Conservation (phyloP, 1,139 yeast species). For the Geotrichum citri-aurantii region DNA sequence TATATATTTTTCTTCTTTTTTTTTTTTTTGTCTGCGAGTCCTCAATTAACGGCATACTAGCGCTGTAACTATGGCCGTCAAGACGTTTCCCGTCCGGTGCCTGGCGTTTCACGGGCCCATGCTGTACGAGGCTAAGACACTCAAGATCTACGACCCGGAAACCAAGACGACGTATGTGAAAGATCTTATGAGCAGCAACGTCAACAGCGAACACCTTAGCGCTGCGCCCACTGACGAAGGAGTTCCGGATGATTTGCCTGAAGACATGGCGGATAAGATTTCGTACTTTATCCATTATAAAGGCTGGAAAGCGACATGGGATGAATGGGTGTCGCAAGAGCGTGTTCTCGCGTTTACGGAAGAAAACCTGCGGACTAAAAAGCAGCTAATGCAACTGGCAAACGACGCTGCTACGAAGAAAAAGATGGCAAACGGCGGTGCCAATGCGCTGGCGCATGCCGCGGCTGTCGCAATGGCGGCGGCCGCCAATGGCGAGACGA, state of each 20-base stretch:
- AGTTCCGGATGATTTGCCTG: constrained; percentile 43
- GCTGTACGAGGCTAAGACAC: constrained; percentile 79
- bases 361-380: constrained; percentile 58
- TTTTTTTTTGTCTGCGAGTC: not conserved
- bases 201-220: constrained; percentile 17
- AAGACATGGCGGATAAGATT: constrained; percentile 32
- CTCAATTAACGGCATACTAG: not conserved
- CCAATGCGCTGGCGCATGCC: not conserved
- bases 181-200: constrained; percentile 20
- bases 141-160: constrained; percentile 56
- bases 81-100: constrained; percentile 37
- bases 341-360: constrained; percentile 65
- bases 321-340: constrained; percentile 82
- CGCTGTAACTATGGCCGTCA: not conserved
- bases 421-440: not conserved
- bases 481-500: not conserved
- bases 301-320: constrained; percentile 97
- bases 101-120: constrained; percentile 90
- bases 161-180: constrained; percentile 31
- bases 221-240: constrained; percentile 18
- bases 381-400: constrained; percentile 53
- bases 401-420: not conserved
- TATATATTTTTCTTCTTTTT: not conserved
- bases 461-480: not conserved
- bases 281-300: constrained; percentile 78